Percentiles rank a stretch among this genome's conserved stretches.
Evolutionary conservation across 345 rosid genomes (phyloP).

Genomic region (Arabidopsis suecica): DNA sequence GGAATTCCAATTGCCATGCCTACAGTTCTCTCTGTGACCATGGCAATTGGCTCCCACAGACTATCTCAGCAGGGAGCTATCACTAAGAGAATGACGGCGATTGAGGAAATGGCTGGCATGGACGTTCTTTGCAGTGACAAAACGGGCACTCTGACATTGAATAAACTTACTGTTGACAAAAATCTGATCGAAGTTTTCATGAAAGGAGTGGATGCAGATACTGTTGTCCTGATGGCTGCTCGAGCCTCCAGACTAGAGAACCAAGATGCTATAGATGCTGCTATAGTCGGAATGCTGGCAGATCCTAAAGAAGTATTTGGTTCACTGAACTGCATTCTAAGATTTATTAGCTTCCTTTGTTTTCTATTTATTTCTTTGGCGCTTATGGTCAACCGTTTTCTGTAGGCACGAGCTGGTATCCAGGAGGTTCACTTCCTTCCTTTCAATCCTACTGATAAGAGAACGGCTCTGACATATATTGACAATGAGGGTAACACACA

Average conservation of each 20-base stretch:
- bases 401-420: constrained; percentile 94
- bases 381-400: constrained; percentile 8
- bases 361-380: not conserved
- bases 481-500: constrained; percentile 83
- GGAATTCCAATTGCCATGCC: constrained; percentile 99
- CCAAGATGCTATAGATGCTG: constrained; percentile 96
- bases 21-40: constrained; percentile 93
- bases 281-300: constrained; percentile 93
- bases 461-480: constrained; percentile 87
- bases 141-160: constrained; percentile 91
- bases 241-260: constrained; percentile 89
- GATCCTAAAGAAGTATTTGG: constrained; percentile 87
- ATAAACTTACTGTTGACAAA: constrained; percentile 93
- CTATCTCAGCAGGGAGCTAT: constrained; percentile 98
- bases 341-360: constrained; percentile 14
- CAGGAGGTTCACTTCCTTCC: constrained; percentile 95
- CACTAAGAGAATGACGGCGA: constrained; percentile 98
- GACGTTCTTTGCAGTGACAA: constrained; percentile 99
- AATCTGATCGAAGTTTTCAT: constrained; percentile 94
- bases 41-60: constrained; percentile 98
- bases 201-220: constrained; percentile 85
- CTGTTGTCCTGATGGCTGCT: constrained; percentile 94
- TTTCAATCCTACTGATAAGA: constrained; percentile 96
- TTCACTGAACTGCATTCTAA: not conserved
- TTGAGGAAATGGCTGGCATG: constrained; percentile 99